Base-by-base conservation (phyloP, 148 eudicot genomes). In the Camellia japonica region DNA sequence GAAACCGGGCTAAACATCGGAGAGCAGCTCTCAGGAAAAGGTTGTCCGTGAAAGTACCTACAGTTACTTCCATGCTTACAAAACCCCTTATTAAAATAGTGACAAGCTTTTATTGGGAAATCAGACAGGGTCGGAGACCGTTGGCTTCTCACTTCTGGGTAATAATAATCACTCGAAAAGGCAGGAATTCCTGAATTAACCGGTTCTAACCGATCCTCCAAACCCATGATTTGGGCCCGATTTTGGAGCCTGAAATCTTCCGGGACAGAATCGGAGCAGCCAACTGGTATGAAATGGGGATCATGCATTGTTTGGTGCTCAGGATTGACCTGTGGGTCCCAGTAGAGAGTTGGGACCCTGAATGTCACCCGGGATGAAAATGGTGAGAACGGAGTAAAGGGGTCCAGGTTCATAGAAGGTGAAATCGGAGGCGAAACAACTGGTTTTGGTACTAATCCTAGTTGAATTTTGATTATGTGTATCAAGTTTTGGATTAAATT, bases 51-150 rank as follows among this genome's bases (percentile, higher is more conserved):
- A 41, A 86, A 71, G 79, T 86, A 95, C 83, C 97, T 85, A 74
- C 99, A 95, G 44, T 80, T 90, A 72, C 75, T 87, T 64, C 97
- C 99, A 80, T 95, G 94, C 89, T 88, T 95, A 69, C 99, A 93
- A 63, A 81, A 88, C 7, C 99, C 99, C 80, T 88, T 93, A 72
- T 68, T 88, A 82, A 86, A 93, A 67, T 92, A 95, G 80, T 89
- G 97, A 81, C 99, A 95, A 43, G 83, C 81, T 86, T 95, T 95
- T 5, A 85, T 75, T 8, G 93, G 89, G 68, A 88, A 82, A 16
- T 94, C 91, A 12, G 87, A 78, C 18, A 82, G 56, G 71, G 76
- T 85, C 7, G 52, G 52, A 77, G 89, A 82, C 52, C 81, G 72
- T n/a, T 84, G 83, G 71, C 78, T 81, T 43, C 85, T 83, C 61